These are phyloP conservation scores for Endoconidiophora laricicola DNA, from an alignment of 2,329 filamentous ascomycete species.

Conservation along the genomic window DNA sequence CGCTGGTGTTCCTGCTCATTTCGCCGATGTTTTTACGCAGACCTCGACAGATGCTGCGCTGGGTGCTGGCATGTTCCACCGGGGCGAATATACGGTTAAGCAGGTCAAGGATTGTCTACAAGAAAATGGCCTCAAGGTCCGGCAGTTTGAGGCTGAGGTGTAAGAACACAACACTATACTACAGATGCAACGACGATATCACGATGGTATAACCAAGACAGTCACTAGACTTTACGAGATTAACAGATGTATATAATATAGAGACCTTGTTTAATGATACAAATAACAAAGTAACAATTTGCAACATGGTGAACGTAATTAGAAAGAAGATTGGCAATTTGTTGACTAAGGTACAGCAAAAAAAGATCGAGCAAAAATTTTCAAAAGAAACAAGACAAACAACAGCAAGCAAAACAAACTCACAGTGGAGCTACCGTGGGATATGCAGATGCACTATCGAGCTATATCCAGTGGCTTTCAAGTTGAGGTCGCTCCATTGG, in stretches of 20 bases:
- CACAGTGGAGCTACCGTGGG: constrained; percentile 2
- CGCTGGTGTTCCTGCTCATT: constrained; percentile 74
- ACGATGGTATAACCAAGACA: not conserved
- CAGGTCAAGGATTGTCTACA: constrained; percentile 78
- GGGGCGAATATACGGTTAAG: constrained; percentile 84
- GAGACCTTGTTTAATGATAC: not conserved
- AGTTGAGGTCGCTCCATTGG: too few species aligned
- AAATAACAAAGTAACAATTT: too few species aligned
- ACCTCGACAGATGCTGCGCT: constrained; percentile 83
- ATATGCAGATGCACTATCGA: constrained; percentile 7
- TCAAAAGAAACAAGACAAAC: not conserved
- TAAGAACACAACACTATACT: constrained; percentile 13
- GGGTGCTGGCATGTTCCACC: constrained; percentile 94
- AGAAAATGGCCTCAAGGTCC: constrained; percentile 56
- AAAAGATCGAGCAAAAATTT: constrained; percentile 5
- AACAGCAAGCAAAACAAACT: not conserved
- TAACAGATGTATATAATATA: too few species aligned
- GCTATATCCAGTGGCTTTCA: not conserved
- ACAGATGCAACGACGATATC: not conserved
- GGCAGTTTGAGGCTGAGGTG: constrained; percentile 52
- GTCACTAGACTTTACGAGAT: too few species aligned
- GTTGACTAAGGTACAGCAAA: not conserved
- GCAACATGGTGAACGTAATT: too few species aligned
- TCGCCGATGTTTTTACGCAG: constrained; percentile 73
- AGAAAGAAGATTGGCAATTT: too few species aligned